These are phyloP conservation scores for Phaffia australis DNA, from an alignment of 768 basidiomycete genomes.

Conservation along the genomic window DNA sequence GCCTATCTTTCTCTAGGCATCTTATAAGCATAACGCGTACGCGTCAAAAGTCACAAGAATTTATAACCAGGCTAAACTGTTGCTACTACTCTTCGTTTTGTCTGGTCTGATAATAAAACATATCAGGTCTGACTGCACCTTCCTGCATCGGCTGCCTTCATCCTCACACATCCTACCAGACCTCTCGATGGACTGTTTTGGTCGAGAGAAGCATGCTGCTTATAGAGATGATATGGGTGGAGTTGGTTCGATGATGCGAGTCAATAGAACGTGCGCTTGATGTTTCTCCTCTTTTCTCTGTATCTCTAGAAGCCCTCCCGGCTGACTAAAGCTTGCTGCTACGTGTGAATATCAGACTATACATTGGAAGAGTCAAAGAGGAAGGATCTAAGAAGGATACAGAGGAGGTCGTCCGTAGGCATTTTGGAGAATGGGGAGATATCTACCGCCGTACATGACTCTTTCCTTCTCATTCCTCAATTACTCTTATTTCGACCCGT, in stretches of 20 bases:
- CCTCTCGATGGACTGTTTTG: slow-evolving; percentile 91
- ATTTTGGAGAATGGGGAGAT: slow-evolving; percentile 92
- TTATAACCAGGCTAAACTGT: too few relatives aligned
- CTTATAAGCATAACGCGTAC: too few relatives aligned
- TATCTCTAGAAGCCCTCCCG: not conserved
- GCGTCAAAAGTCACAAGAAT: too few relatives aligned
- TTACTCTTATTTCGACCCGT: not conserved
- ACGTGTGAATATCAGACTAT: slow-evolving; percentile 42
- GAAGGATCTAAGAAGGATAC: slow-evolving; percentile 56
- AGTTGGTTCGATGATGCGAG: slow-evolving; percentile 87
- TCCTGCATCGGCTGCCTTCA: slow-evolving; percentile 77
- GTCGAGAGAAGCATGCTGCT: slow-evolving; percentile 89
- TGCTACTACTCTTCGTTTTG: too few relatives aligned
- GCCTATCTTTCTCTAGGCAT: too few relatives aligned
- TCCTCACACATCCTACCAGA: slow-evolving; percentile 61
- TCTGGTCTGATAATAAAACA: too few relatives aligned
- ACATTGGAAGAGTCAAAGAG: slow-evolving; percentile 87
- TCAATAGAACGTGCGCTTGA: slow-evolving; percentile 60
- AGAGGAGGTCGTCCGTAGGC: slow-evolving; percentile 76
- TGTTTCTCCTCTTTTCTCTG: not conserved
- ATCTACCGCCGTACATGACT: slow-evolving; percentile 70
- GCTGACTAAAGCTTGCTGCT: not conserved
- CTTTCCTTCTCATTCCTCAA: not conserved
- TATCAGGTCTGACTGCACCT: slow-evolving; percentile 67
- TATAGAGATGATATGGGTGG: slow-evolving; percentile 99